These are phyloP conservation scores for Bipolaris gigantea DNA, from an alignment of 2,329 filamentous ascomycete genomes.

Conservation along the genomic window DNA sequence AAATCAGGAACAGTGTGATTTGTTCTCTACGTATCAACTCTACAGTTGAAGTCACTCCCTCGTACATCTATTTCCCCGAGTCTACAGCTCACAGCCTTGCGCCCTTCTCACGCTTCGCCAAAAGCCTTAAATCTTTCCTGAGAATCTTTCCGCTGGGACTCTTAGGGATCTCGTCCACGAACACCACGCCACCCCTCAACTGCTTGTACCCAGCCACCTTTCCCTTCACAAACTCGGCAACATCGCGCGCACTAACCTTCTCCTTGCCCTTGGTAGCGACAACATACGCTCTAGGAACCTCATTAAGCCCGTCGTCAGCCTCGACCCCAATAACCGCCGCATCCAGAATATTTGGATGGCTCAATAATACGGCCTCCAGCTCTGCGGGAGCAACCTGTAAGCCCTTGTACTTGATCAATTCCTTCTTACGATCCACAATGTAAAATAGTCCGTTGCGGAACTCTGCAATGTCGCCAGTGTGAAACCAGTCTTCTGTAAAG, in stretches of 20 bases:
- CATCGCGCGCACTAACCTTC: constrained; percentile 34
- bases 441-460: constrained; percentile 46
- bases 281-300: constrained; percentile 50
- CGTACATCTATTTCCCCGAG: too few relatives aligned
- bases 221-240: constrained; percentile 39
- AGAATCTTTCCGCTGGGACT: constrained; percentile 43
- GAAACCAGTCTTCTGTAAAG: constrained; percentile 42
- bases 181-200: constrained; percentile 44
- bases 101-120: constrained; percentile 36
- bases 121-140: constrained; percentile 40
- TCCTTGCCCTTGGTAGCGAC: constrained; percentile 40
- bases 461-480: constrained; percentile 45
- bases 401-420: constrained; percentile 56
- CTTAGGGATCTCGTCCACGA: constrained; percentile 43
- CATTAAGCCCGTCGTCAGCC: constrained; percentile 41
- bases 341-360: constrained; percentile 48
- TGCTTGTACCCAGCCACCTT: constrained; percentile 42
- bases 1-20: too few relatives aligned
- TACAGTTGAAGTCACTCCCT: background rate
- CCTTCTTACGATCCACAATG: constrained; percentile 49
- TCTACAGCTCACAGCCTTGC: background rate
- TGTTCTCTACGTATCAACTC: too few relatives aligned
- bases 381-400: constrained; percentile 55
- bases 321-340: constrained; percentile 52
- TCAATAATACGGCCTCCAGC: constrained; percentile 50